Evolutionary conservation across 2,329 filamentous ascomycete species (phyloP).

Genomic region (Penicillium sp.): DNA sequence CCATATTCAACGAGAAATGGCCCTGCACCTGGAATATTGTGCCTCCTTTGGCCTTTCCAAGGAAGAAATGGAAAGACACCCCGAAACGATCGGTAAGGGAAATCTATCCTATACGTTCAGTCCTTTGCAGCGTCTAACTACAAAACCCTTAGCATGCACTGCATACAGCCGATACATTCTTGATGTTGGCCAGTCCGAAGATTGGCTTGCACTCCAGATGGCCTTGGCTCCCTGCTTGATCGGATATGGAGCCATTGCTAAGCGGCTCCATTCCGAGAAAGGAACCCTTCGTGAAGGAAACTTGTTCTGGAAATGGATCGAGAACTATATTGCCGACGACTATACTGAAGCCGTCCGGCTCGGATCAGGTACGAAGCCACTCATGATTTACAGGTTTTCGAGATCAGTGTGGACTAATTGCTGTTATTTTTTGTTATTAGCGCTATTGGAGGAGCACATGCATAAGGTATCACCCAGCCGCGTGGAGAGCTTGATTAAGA

Average conservation of each 20-base stretch:
- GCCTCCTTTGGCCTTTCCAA: slow-evolving; percentile 73
- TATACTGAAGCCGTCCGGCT: slow-evolving; percentile 71
- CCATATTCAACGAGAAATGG: slow-evolving; percentile 77
- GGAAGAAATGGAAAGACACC: slow-evolving; percentile 68
- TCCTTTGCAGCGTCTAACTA: not conserved
- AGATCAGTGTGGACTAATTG: not conserved
- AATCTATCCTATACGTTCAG: not conserved
- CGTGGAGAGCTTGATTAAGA: slow-evolving; percentile 77
- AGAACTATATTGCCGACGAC: slow-evolving; percentile 81
- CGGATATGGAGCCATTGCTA: slow-evolving; percentile 81
- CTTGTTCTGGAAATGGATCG: slow-evolving; percentile 85
- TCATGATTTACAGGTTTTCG: not conserved
- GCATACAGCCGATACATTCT: slow-evolving; percentile 85
- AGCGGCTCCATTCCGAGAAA: slow-evolving; percentile 64
- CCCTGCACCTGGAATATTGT: slow-evolving; percentile 81
- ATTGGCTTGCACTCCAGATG: slow-evolving; percentile 84
- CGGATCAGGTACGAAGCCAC: slow-evolving; percentile 60
- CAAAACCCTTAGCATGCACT: slow-evolving; percentile 60
- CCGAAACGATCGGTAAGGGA: slow-evolving; percentile 69
- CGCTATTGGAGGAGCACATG: slow-evolving; percentile 73
- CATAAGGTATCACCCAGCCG: slow-evolving; percentile 69
- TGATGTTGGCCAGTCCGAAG: slow-evolving; percentile 82
- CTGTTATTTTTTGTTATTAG: slow-evolving; percentile 40
- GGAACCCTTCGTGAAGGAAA: slow-evolving; percentile 65
- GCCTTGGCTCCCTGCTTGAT: slow-evolving; percentile 83